Evolutionary conservation across 441 rosid genomes (phyloP), one percentile per base, ranked within the genome.

Genomic region (Populus tomentosa): DNA sequence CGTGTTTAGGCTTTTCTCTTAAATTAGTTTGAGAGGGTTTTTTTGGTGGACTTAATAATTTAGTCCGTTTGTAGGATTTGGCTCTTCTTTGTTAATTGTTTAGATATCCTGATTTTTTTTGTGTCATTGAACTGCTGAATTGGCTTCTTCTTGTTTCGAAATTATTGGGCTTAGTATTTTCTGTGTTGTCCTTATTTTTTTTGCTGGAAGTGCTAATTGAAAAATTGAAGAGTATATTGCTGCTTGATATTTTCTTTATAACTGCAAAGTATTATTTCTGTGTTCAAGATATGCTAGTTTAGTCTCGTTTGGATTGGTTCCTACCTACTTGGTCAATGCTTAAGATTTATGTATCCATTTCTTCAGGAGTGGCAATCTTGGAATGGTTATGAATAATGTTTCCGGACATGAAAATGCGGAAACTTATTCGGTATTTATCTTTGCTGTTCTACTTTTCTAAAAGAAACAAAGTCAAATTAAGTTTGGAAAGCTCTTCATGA

Each of bases 301-400:
- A 53, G n/a, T 53, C 8, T 53, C 36, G 69, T 10, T 18, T 68
- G 36, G 24, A 68, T 32, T 70, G 32, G 7, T 36, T 36, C 18
- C 53, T 38, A 24, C 11, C 16, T 71, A n/a, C n/a, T 3, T 30
- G 56, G 36, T 61, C 28, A 2, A 35, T 50, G 26, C 69, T 23
- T 21, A 26, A 42, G 30, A 71, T 26, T 8, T 56, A n/a, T 75
- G 9, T 24, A 68, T 24, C 28, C 28, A 2, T 7, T 72, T 38
- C 50, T 69, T 40, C 73, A 76, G 80, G 76, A 82, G 81, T 79
- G 86, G 85, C 88, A 74, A 83, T 80, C 67, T 76, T 83, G 80
- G 84, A 75, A 80, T 80, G 86, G 88, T 80, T 46, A 84, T 85
- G 87, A 83, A 74, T 79, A 79, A 74, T 81, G 66, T 78, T 73